Evolutionary conservation across 1,139 yeast genomes (phyloP), one percentile per base, ranked within the genome.

Genomic region (Hanseniaspora gamundiae): DNA sequence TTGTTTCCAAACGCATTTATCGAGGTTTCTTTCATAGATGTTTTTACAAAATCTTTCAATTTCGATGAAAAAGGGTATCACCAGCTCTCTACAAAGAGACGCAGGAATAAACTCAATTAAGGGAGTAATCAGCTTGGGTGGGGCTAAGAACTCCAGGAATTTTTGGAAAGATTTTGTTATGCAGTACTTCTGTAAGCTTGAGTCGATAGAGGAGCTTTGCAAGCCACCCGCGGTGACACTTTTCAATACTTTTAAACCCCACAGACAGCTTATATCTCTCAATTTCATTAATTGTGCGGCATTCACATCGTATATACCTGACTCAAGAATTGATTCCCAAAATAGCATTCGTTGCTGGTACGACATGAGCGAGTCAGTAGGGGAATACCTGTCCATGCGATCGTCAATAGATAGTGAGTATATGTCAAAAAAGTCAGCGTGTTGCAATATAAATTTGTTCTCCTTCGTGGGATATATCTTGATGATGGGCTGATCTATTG

Each of bases 51-150:
- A 71, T 38, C 81, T 59, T 49, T 80, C 57, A 1, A 71, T 63
- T 47, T 73, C 78, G 2, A 73, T 69, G 28, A 75, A 59, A 55
- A 68, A 84, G 1, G 80, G 71, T 4, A 80, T 69, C 31, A 77
- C 52, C 54, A 64, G 33, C 74, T 69, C 42, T 68, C 68, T 0
- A 78, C 70, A 0, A 33, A 84, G 73, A 48, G 59, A 66, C 22
- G 55, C 41, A 41, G 53, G 51, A 41, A 53, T 42, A 33, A 45
- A 39, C 14, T 21, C 20, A 16, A 21, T 42, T 10, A 17, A 36
- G 17, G 11, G 26, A 2, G 78, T 61, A 0, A 79, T 75, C 4
- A 62, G 54, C 24, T 68, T 64, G 0, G 85, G 85, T 1, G 79
- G 71, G 0, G 84, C 81, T 52, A 78, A 65, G 43, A 68, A 74